phyloP scores from a whole-genome alignment of 2,329 filamentous ascomycete genomes.

The Polychaeton citri region DNA sequence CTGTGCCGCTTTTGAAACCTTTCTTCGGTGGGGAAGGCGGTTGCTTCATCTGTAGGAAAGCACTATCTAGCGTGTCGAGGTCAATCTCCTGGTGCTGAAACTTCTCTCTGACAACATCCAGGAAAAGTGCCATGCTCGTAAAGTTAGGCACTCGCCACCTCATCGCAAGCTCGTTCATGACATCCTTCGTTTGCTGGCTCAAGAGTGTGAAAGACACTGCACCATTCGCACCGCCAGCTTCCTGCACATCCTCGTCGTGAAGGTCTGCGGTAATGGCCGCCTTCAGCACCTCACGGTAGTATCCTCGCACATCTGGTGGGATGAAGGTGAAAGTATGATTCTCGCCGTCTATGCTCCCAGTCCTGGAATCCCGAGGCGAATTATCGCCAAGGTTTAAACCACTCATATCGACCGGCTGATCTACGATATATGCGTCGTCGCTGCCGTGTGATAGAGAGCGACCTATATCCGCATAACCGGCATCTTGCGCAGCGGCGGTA shows the following conservation, averaged over 20 bases:
- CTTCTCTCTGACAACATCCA: conserved; percentile 76
- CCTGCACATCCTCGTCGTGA: conserved; percentile 39
- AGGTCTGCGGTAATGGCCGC: conserved; percentile 56
- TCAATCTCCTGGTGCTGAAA: conserved; percentile 73
- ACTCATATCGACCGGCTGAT: conserved; percentile 55
- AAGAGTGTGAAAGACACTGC: conserved; percentile 39
- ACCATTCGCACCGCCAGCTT: conserved; percentile 35
- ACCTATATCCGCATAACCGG: conserved; percentile 29
- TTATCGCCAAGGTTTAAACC: conserved; percentile 47
- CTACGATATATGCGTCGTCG: conserved; percentile 43
- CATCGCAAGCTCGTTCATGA: conserved; percentile 71
- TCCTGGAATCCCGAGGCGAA: conserved; percentile 24
- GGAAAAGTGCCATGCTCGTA: conserved; percentile 63
- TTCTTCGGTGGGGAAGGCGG: conserved; percentile 43
- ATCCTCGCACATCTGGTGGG: conserved; percentile 66
- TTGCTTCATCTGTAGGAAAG: conserved; percentile 71
- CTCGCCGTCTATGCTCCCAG: conserved; percentile 21
- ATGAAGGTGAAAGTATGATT: conserved; percentile 62
- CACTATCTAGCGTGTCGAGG: conserved; percentile 67
- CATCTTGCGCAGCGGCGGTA: conserved; percentile 10
- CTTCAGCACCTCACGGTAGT: conserved; percentile 70
- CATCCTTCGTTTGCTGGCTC: conserved; percentile 66
- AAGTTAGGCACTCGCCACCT: conserved; percentile 83
- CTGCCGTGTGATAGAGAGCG: conserved; percentile 32
- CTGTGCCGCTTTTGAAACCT: conserved; percentile 48